A percentile compares a stretch with the other conserved stretches of the same genome.
These are phyloP conservation scores for Coniophora puteana DNA, from an alignment of 1,284 basidiomycete species.

Conservation along the genomic window DNA sequence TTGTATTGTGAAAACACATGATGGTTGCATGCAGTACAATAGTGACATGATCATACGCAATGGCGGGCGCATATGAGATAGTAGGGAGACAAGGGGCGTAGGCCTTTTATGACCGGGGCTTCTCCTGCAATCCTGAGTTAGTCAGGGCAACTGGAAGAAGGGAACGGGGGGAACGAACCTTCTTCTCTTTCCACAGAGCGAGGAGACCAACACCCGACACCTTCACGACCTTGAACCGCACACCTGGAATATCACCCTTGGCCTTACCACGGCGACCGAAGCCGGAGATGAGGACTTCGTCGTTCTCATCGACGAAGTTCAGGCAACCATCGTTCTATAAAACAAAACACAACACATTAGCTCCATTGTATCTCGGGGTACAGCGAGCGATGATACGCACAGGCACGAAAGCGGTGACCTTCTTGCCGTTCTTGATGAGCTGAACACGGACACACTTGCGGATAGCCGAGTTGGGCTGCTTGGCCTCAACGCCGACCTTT, in stretches of 20 bases:
- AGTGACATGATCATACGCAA: slow-evolving; percentile 45
- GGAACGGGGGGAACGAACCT: slow-evolving; percentile 57
- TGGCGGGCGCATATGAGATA: slow-evolving; percentile 20
- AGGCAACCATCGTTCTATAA: slow-evolving; percentile 97
- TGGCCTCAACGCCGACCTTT: slow-evolving; percentile 94
- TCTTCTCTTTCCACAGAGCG: slow-evolving; percentile 98
- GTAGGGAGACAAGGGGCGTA: slow-evolving; percentile 9
- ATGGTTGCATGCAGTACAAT: no score
- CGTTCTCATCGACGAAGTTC: slow-evolving; percentile 99
- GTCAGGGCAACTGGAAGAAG: no score
- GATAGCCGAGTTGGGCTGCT: slow-evolving; percentile 99
- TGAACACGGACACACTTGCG: slow-evolving; percentile 99
- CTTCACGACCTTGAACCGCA: slow-evolving; percentile 99
- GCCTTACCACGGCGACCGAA: slow-evolving; percentile 99
- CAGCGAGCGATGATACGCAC: slow-evolving; percentile 33
- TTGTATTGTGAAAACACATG: no score
- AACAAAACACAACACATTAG: slow-evolving; percentile 18
- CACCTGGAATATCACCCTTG: slow-evolving; percentile 96
- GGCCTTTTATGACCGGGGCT: slow-evolving; percentile 82
- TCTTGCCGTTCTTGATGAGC: slow-evolving; percentile 99
- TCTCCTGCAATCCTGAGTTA: slow-evolving; percentile 57
- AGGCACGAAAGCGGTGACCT: slow-evolving; percentile 86
- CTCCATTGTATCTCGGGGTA: slow-evolving; percentile 1
- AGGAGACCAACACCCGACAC: slow-evolving; percentile 98
- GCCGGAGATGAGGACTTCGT: slow-evolving; percentile 99